A percentile compares a stretch with the other conserved stretches of the same genome.
Evolutionary conservation across 768 basidiomycete species (phyloP).

Genomic region (Suillus hirtellus): DNA sequence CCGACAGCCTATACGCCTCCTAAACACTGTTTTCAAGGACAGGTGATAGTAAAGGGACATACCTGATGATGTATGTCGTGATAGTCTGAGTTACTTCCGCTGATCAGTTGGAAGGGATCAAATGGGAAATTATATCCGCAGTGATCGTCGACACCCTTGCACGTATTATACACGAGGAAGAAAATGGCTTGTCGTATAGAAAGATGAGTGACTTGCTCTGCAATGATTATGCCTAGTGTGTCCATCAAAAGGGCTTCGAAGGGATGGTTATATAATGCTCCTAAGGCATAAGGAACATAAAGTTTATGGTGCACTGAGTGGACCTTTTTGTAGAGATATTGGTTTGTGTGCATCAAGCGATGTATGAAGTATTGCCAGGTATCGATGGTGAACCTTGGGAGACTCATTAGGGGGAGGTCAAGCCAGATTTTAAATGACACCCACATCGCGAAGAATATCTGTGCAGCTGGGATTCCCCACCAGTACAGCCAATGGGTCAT

Average conservation of each 20-base stretch:
- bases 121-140: constrained; percentile 89
- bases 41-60: background rate
- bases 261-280: constrained; percentile 96
- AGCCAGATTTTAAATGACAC: constrained; percentile 32
- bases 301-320: constrained; percentile 95
- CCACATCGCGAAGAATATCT: constrained; percentile 81
- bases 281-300: constrained; percentile 96
- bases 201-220: constrained; percentile 69
- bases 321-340: constrained; percentile 85
- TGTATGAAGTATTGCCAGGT: constrained; percentile 99
- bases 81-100: constrained; percentile 90
- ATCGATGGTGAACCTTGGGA: constrained; percentile 82
- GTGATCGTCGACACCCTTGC: constrained; percentile 96
- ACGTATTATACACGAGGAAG: constrained; percentile 77
- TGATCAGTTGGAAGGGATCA: constrained; percentile 86
- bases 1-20: constrained; percentile 47
- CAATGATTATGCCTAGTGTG: constrained; percentile 72
- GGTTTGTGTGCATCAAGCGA: constrained; percentile 87
- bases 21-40: background rate
- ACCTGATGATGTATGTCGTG: constrained; percentile 98
- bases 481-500: constrained; percentile 77
- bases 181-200: constrained; percentile 80
- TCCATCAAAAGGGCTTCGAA: constrained; percentile 93
- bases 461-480: constrained; percentile 83
- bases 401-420: constrained; percentile 6